A percentile compares a stretch with the other conserved stretches of the same genome.
These are phyloP conservation scores for Yarrowia keelungensis DNA, from an alignment of 805 yeast genomes.

Conservation along the genomic window DNA sequence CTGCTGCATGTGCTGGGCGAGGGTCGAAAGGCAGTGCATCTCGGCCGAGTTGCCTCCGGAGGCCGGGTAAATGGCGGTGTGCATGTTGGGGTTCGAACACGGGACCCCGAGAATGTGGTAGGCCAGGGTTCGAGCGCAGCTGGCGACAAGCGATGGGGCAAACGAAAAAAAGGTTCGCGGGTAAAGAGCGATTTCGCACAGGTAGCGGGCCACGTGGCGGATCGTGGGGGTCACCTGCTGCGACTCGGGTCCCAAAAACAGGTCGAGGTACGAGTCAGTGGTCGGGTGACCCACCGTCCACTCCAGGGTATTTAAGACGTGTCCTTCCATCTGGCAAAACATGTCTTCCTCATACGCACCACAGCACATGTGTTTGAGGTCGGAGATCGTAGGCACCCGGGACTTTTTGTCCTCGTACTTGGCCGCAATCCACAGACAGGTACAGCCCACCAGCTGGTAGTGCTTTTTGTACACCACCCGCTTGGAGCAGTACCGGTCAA, in stretches of 20 bases:
- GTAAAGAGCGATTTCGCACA: conserved; percentile 52
- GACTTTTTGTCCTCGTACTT: conserved; percentile 80
- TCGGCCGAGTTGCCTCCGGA: conserved; percentile 41
- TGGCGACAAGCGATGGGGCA: conserved; percentile 14
- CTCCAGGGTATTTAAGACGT: conserved; percentile 70
- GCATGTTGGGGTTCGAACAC: conserved; percentile 40
- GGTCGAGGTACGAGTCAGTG: conserved; percentile 55
- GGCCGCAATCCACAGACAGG: conserved; percentile 92
- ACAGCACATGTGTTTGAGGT: conserved; percentile 75
- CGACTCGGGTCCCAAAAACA: conserved; percentile 43
- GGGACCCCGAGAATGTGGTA: conserved; percentile 42
- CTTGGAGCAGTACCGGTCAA: conserved; percentile 90
- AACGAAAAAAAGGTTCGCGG: conserved; percentile 42
- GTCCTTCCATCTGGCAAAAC: conserved; percentile 79
- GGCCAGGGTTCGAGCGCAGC: conserved; percentile 41
- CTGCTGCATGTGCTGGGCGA: conserved; percentile 49
- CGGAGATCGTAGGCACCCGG: conserved; percentile 74
- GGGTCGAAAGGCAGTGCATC: conserved; percentile 48
- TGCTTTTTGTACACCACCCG: conserved; percentile 85
- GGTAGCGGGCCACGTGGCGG: conserved; percentile 49
- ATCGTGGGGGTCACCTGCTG: conserved; percentile 40
- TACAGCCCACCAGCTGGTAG: conserved; percentile 87
- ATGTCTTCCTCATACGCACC: conserved; percentile 64
- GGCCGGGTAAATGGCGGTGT: conserved; percentile 24
- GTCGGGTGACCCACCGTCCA: conserved; percentile 76